Conservation (phyloP, 768 basidiomycete species). For the Auriscalpium microsporum region DNA sequence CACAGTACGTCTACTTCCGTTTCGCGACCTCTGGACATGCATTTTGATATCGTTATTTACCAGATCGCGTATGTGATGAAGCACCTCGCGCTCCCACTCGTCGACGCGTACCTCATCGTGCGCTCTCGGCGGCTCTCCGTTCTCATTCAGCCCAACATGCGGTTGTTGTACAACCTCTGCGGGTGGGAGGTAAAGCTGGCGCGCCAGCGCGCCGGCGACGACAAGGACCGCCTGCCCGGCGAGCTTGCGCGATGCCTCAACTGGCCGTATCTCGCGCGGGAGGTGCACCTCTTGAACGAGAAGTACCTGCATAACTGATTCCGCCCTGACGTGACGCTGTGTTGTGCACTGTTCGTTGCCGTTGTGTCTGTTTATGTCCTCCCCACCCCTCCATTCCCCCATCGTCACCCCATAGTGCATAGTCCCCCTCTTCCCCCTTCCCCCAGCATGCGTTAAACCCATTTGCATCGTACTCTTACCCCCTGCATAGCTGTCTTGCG, state of each 20-base stretch:
- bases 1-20: constrained; percentile 42
- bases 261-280: constrained; percentile 80
- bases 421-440: too few relatives aligned
- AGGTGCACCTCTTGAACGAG: constrained; percentile 81
- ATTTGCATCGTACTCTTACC: too few relatives aligned
- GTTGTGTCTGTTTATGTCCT: too few relatives aligned
- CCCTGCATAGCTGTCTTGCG: too few relatives aligned
- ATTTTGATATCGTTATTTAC: too few relatives aligned
- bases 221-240: constrained; percentile 40
- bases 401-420: too few relatives aligned
- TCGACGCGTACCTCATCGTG: constrained; percentile 90
- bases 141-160: constrained; percentile 91
- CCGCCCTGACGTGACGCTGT: too few relatives aligned
- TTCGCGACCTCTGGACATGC: too few relatives aligned
- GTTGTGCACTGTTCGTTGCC: too few relatives aligned
- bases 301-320: constrained; percentile 47
- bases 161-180: constrained; percentile 88
- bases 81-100: constrained; percentile 72
- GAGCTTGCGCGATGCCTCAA: constrained; percentile 64
- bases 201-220: constrained; percentile 52
- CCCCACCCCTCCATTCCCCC: too few relatives aligned
- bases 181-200: constrained; percentile 95
- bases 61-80: constrained; percentile 98
- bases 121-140: constrained; percentile 85
- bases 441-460: too few relatives aligned